A percentile compares a stretch with the other conserved stretches of the same genome.
Evolutionary conservation across 176 grass and related monocot genomes (phyloP).

Genomic region (Bothriochloa decipiens): DNA sequence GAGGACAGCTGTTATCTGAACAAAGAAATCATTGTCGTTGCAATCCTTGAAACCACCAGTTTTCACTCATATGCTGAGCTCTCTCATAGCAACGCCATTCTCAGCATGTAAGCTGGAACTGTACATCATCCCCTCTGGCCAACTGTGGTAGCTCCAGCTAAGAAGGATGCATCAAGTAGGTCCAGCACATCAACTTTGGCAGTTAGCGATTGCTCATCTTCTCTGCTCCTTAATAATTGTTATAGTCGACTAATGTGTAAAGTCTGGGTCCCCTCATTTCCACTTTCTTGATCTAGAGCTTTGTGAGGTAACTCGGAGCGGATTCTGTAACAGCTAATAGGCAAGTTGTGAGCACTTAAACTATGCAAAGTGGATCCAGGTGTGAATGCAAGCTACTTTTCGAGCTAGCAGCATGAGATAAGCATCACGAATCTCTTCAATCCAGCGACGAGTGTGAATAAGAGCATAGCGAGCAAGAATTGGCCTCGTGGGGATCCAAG

Average conservation of each 20-base stretch:
- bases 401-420: neutral
- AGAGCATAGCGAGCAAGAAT: neutral
- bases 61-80: neutral
- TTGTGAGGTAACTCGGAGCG: neutral
- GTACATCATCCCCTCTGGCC: neutral
- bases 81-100: neutral
- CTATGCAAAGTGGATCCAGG: neutral
- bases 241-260: neutral
- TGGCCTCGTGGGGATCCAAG: neutral
- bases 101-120: neutral
- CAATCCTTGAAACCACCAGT: constrained; percentile 18
- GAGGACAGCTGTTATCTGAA: neutral
- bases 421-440: constrained; percentile 29
- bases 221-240: neutral
- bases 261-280: neutral
- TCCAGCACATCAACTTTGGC: neutral
- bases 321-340: neutral
- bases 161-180: constrained; percentile 18
- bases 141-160: neutral
- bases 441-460: neutral
- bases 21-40: neutral
- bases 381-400: constrained; percentile 1
- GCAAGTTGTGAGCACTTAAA: neutral
- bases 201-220: neutral
- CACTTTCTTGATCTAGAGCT: neutral